phyloP scores from a whole-genome alignment of 83 land plant species.

The Picea mariana region DNA sequence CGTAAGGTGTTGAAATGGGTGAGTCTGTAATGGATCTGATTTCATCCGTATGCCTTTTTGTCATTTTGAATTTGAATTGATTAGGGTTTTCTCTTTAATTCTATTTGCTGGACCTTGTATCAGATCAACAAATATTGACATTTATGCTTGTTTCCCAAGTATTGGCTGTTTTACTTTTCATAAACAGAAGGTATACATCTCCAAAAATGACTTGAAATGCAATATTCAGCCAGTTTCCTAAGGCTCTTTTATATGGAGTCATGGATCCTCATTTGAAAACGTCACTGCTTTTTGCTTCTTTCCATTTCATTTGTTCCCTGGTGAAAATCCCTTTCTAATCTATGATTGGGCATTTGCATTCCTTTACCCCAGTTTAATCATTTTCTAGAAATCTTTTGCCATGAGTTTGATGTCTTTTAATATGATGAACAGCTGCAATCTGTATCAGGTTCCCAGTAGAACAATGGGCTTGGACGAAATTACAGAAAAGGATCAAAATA shows the following conservation, averaged over 20 bases:
- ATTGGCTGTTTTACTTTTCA: neutral
- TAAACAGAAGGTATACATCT: neutral
- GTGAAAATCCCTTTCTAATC: neutral
- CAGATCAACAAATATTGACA: neutral
- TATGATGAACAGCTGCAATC: conserved; percentile 12
- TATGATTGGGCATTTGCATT: neutral
- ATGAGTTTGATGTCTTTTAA: conserved; percentile 14
- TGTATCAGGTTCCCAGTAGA: conserved; percentile 10
- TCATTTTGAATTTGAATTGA: neutral
- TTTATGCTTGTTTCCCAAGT: neutral
- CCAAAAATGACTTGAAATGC: neutral
- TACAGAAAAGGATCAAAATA: neutral
- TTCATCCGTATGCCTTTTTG: neutral
- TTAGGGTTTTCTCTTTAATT: neutral
- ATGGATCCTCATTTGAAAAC: neutral
- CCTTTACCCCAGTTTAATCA: neutral
- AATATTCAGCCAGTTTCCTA: neutral
- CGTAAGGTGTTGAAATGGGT: conserved; percentile 20
- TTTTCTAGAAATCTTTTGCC: neutral
- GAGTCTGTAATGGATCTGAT: neutral
- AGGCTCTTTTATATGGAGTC: neutral
- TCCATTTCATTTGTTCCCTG: neutral
- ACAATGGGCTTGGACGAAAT: neutral
- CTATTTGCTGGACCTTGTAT: neutral
- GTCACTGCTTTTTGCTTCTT: neutral